Percentiles rank a stretch among this genome's conserved stretches.
These are phyloP conservation scores for Rostrohypoxylon terebratum DNA, from an alignment of 495 filamentous ascomycete species.

Conservation along the genomic window DNA sequence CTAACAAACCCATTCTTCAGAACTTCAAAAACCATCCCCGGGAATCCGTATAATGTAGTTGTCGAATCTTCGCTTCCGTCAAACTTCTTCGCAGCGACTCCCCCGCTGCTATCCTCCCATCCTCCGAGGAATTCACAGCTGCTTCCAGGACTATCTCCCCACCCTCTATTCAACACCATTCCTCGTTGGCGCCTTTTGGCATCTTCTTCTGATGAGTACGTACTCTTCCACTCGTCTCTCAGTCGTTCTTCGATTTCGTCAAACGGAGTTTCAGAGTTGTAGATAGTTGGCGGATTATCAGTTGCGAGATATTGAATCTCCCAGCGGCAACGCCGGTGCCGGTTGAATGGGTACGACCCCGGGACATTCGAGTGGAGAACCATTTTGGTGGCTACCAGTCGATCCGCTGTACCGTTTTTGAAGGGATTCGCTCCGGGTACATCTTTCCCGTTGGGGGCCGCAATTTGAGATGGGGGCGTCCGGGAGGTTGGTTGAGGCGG, in stretches of 20 bases:
- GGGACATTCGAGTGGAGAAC: slow-evolving; percentile 94
- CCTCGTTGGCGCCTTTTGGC: slow-evolving; percentile 74
- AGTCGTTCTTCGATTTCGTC: slow-evolving; percentile 73
- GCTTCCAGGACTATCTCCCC: slow-evolving; percentile 91
- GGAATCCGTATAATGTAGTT: slow-evolving; percentile 92
- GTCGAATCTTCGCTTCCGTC: slow-evolving; percentile 74
- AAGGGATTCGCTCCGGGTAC: slow-evolving; percentile 45
- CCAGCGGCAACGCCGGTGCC: slow-evolving; percentile 92
- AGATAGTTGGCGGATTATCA: slow-evolving; percentile 39
- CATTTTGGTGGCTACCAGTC: slow-evolving; percentile 86
- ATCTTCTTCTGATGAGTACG: slow-evolving; percentile 70
- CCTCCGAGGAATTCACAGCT: slow-evolving; percentile 90
- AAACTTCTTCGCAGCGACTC: slow-evolving; percentile 56
- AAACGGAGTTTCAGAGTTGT: slow-evolving; percentile 84
- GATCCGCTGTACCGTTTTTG: slow-evolving; percentile 60
- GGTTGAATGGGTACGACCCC: slow-evolving; percentile 95
- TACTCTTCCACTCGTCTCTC: slow-evolving; percentile 76
- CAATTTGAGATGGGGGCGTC: slow-evolving; percentile 68
- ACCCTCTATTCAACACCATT: slow-evolving; percentile 90
- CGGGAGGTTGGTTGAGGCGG: slow-evolving; percentile 72
- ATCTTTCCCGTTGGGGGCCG: slow-evolving; percentile 33
- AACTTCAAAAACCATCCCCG: slow-evolving; percentile 94
- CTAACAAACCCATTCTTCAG: slow-evolving; percentile 92
- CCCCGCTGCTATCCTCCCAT: slow-evolving; percentile 79
- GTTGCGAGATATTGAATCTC: slow-evolving; percentile 70